Percentiles rank a stretch among this genome's conserved stretches.
Conservation (phyloP, 176 grass and related monocot species). For the Thalia dealbata region DNA sequence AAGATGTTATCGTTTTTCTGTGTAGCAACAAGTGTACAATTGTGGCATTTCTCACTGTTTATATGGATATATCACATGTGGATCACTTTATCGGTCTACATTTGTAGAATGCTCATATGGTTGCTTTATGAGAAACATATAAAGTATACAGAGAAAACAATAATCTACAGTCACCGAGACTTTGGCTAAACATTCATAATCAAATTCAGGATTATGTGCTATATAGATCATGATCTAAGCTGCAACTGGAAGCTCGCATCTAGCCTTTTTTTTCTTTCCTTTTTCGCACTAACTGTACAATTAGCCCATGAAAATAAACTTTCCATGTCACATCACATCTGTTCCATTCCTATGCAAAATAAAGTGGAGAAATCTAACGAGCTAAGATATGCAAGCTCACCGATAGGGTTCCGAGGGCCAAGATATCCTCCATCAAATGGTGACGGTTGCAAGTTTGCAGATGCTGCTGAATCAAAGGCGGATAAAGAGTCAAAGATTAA, state of each 20-base stretch:
- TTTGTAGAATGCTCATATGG: too few relatives aligned
- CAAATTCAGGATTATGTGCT: too few relatives aligned
- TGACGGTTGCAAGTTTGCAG: conserved; percentile 57
- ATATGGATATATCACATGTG: too few relatives aligned
- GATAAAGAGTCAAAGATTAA: conserved; percentile 7
- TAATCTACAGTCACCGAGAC: too few relatives aligned
- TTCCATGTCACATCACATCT: background rate
- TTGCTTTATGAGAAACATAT: too few relatives aligned
- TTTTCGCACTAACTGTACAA: too few relatives aligned
- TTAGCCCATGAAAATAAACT: background rate
- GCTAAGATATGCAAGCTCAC: conserved; percentile 24
- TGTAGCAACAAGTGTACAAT: too few relatives aligned
- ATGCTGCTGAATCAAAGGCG: conserved; percentile 34
- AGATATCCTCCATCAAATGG: conserved; percentile 42
- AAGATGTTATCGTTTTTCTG: too few relatives aligned
- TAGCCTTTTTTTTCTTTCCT: background rate
- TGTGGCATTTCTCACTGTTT: too few relatives aligned
- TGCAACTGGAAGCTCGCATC: background rate
- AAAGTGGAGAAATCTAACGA: background rate
- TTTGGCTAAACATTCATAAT: too few relatives aligned
- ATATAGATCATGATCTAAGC: background rate
- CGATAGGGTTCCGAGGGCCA: conserved; percentile 35
- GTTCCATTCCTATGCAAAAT: background rate
- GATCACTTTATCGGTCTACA: too few relatives aligned
- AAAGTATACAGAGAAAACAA: too few relatives aligned